A percentile compares a stretch with the other conserved stretches of the same genome.
Conservation (phyloP, 2,329 filamentous ascomycete genomes). For the Aureobasidium leucospermi region DNA sequence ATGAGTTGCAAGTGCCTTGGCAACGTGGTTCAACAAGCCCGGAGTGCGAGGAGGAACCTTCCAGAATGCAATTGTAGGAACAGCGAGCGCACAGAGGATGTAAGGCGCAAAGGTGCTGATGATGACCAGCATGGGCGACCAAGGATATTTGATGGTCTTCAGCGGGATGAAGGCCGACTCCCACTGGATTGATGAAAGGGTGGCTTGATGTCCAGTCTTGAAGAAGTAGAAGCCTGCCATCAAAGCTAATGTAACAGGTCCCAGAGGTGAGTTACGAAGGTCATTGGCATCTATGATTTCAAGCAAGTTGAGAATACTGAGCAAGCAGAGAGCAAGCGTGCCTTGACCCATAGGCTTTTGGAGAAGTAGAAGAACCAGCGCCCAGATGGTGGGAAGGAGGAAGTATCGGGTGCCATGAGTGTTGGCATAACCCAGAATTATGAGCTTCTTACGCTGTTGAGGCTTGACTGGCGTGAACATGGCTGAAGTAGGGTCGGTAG, state of each 20-base stretch:
- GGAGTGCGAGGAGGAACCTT: constrained; percentile 70
- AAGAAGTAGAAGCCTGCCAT: constrained; percentile 93
- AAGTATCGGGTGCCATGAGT: constrained; percentile 88
- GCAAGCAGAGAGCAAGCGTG: constrained; percentile 71
- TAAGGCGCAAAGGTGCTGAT: constrained; percentile 88
- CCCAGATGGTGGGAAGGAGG: constrained; percentile 70
- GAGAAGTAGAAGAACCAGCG: constrained; percentile 68
- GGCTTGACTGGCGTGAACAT: constrained; percentile 30
- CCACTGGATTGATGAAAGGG: constrained; percentile 85
- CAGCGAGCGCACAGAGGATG: constrained; percentile 69
- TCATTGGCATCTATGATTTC: constrained; percentile 57
- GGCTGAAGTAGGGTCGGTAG: constrained; percentile 25
- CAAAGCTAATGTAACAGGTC: constrained; percentile 76
- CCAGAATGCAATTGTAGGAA: constrained; percentile 81
- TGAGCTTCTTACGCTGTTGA: constrained; percentile 31
- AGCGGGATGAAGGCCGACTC: constrained; percentile 89
- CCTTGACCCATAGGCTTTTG: constrained; percentile 94
- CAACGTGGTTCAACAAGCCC: constrained; percentile 58
- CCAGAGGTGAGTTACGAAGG: constrained; percentile 63
- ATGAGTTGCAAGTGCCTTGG: constrained; percentile 66
- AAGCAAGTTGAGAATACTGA: constrained; percentile 76
- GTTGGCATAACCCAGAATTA: constrained; percentile 88
- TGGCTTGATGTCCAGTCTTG: constrained; percentile 94
- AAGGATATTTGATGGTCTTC: constrained; percentile 76
- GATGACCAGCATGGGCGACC: constrained; percentile 71